Base-by-base conservation (phyloP, 139 green algal genomes). In the Nannochloris sp. region DNA sequence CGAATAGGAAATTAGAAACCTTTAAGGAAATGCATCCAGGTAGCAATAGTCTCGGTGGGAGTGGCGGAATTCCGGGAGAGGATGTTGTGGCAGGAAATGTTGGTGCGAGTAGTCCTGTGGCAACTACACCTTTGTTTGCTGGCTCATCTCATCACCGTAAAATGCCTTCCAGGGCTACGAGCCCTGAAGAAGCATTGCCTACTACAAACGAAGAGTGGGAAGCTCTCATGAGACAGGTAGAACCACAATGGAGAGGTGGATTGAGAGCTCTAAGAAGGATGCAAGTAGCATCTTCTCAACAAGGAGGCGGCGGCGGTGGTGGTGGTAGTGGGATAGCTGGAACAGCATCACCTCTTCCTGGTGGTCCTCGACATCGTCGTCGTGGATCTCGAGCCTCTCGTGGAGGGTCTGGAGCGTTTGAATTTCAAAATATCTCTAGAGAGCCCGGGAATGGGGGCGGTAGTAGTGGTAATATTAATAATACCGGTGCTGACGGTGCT, bases 201-300 rank as follows among this genome's bases (percentile, higher is more conserved):
- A 15, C 10, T 0, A 54, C 36, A 42, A 53, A 67, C 19, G 67
- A 59, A 8, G 67, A 74, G 38, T 74, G 67, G 67, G 53, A 61
- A 12, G 45, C 36, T 23, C 29, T 68, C 25, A 8, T 74, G 3
- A 30, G n/a, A 23, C 37, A 57, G 25, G 58, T 38, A 29, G n/a
- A 39, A 8, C 44, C 38, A 36, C 13, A 56, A 25, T 51, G 37
- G 25, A 48, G 34, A 9, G 9, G 24, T 37, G 34, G 34, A 9
- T 65, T 65, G 33, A 45, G 12, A 8, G 30, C 33, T 25, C 59
- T 65, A 27, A 15, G 59, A 55, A 35, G 15, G 59, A 38, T 37
- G 32, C 59, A 54, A 37, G 24, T 46, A 57, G 32, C 30, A 19
- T 19, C 42, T 19, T 19, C 42, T 51, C 19, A 51, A 19, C 19